phyloP scores from a whole-genome alignment of 768 basidiomycete species.

The Xerocomellus amylosporus region DNA sequence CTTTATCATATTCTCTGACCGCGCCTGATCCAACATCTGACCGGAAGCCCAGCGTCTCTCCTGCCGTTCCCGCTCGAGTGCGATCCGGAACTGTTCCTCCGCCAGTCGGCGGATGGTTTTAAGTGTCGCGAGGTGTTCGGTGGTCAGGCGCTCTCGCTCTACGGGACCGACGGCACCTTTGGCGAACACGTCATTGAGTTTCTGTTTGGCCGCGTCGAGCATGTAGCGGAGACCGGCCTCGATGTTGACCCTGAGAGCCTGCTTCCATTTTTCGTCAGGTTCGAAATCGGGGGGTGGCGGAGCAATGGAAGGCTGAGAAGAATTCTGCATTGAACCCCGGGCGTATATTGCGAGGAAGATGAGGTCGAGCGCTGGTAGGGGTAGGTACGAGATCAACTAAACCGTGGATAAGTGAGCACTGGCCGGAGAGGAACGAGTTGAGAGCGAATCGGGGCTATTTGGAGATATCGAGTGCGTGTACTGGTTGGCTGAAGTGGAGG shows the following conservation, averaged over 20 bases:
- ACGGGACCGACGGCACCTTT: conserved; percentile 35
- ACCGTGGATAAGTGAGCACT: not conserved
- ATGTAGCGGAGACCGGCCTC: conserved; percentile 39
- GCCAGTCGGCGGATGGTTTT: conserved; percentile 44
- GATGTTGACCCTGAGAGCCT: conserved; percentile 46
- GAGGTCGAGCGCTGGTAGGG: not conserved
- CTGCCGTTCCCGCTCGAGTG: conserved; percentile 47
- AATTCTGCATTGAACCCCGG: conserved; percentile 22
- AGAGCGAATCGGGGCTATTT: conserved; percentile 7
- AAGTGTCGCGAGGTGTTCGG: conserved; percentile 43
- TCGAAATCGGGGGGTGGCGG: conserved; percentile 34
- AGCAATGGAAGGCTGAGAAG: conserved; percentile 11
- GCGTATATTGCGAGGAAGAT: conserved; percentile 4
- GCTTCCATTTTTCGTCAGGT: conserved; percentile 58
- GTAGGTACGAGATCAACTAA: not conserved
- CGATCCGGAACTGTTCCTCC: conserved; percentile 43
- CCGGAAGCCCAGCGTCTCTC: conserved; percentile 50
- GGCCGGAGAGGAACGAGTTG: not conserved
- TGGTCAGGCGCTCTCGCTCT: conserved; percentile 36
- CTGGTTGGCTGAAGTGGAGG: conserved; percentile 16
- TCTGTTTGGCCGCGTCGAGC: conserved; percentile 63
- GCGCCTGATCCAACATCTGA: conserved; percentile 30
- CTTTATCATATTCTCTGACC: conserved; percentile 33
- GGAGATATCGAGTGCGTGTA: conserved; percentile 14
- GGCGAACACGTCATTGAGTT: conserved; percentile 50